These are phyloP conservation scores for Trichoderma koningii DNA, from an alignment of 2,329 filamentous ascomycete genomes.

Conservation along the genomic window DNA sequence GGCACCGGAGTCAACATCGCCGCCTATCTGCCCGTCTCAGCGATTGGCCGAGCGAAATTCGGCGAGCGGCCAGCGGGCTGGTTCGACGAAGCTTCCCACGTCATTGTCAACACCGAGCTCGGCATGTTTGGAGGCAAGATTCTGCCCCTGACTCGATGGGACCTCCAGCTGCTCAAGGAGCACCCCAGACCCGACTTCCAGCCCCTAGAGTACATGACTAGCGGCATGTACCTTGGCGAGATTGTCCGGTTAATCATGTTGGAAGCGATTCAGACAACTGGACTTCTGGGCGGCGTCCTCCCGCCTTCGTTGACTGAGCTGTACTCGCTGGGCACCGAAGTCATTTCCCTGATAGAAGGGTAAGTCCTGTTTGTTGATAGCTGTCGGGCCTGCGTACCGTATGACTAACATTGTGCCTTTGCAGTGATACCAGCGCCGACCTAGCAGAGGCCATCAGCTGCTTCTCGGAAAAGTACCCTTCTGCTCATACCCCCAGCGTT, in stretches of 20 bases:
- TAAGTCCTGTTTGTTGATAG: constrained; percentile 40
- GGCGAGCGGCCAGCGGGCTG: constrained; percentile 56
- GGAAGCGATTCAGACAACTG: constrained; percentile 59
- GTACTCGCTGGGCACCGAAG: constrained; percentile 64
- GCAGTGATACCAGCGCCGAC: constrained; percentile 49
- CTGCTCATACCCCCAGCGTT: constrained; percentile 42
- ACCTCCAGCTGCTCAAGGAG: constrained; percentile 52
- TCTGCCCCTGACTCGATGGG: constrained; percentile 64
- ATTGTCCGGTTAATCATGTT: constrained; percentile 60
- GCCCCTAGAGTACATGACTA: constrained; percentile 63
- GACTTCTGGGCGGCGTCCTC: constrained; percentile 58
- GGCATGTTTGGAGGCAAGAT: constrained; percentile 66
- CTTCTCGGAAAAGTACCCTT: constrained; percentile 56
- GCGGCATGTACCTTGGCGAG: constrained; percentile 68
- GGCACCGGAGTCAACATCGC: constrained; percentile 69
- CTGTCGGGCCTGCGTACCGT: background rate
- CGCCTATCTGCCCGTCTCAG: constrained; percentile 61
- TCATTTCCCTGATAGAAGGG: constrained; percentile 59
- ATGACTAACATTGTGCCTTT: constrained; percentile 31
- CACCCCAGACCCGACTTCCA: constrained; percentile 63
- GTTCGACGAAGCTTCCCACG: constrained; percentile 61
- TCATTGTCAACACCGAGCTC: constrained; percentile 68
- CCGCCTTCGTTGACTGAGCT: constrained; percentile 54
- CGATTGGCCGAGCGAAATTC: constrained; percentile 59
- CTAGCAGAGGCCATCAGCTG: constrained; percentile 49